These are phyloP conservation scores for Chalaropsis thielavioides DNA, from an alignment of 2,329 filamentous ascomycete genomes.

Conservation along the genomic window DNA sequence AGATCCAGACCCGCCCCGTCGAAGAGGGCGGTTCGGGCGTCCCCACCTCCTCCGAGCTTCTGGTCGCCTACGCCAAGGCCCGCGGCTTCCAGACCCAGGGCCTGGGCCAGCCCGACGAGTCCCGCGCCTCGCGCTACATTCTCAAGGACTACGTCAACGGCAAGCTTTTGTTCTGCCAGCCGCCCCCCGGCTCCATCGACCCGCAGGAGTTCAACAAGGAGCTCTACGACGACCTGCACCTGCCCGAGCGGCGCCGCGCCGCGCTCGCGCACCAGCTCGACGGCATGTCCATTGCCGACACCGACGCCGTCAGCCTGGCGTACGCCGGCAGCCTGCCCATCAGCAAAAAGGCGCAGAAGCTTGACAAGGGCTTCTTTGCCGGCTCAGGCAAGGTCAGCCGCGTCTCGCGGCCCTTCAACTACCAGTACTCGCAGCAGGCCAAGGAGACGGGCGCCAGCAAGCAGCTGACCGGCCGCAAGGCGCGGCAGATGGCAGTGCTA, in stretches of 20 bases:
- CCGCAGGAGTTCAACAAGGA: conserved; percentile 69
- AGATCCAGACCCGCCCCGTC: conserved; percentile 60
- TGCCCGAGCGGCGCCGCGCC: conserved; percentile 66
- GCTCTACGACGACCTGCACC: conserved; percentile 68
- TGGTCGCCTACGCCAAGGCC: conserved; percentile 74
- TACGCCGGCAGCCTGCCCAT: conserved; percentile 31
- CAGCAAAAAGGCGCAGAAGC: conserved; percentile 57
- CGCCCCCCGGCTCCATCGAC: conserved; percentile 63
- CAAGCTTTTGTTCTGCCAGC: conserved; percentile 82
- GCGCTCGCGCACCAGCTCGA: conserved; percentile 41
- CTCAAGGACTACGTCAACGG: conserved; percentile 97
- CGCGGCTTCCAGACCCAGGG: conserved; percentile 84
- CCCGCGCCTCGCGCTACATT: conserved; percentile 72
- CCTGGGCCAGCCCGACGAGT: conserved; percentile 83
- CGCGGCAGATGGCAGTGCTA: conserved; percentile 62
- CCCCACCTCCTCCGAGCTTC: conserved; percentile 71
- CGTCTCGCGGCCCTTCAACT: conserved; percentile 67
- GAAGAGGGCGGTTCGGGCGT: conserved; percentile 88
- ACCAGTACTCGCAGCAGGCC: conserved; percentile 78
- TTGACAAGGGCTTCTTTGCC: conserved; percentile 87
- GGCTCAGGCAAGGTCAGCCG: conserved; percentile 47
- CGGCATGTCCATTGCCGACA: conserved; percentile 30
- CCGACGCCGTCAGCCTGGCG: conserved; percentile 20
- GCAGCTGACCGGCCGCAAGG: conserved; percentile 68
- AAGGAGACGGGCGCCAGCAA: conserved; percentile 35